Base-by-base conservation (phyloP, 1,284 basidiomycete species). In the Austroboletus rostrupii region DNA sequence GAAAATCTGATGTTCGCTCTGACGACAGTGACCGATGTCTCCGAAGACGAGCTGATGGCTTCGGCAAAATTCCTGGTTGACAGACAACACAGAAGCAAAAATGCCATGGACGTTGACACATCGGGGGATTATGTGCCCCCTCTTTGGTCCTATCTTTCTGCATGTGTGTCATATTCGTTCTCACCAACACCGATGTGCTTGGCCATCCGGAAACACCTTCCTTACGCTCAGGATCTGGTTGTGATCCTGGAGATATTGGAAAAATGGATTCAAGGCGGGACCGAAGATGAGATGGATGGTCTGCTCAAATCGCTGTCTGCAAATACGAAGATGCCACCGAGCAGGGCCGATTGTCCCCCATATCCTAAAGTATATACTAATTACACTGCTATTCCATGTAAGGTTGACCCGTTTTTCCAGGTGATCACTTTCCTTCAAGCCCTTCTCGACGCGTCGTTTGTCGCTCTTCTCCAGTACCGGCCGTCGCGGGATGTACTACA, bases 401-500 rank as follows among this genome's bases (percentile, higher is more conserved):
- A 20, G 5, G 21, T 33, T 65, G 8, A 59, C 28, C 16, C 6
- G 41, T 50, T 26, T 47, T 11, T 48, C 28, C 49, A 87, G 83
- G 66, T 81, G 40, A 66, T 85, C 20, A 56, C 64, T 1, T 85
- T 89, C 69, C 60, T 84, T 9, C 81, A 85, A 64, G 71, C 73
- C 7, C 60, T 87, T 48, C 71, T 90, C 21, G 87, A 90, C 62
- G 75, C 85, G 0, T 81, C 79, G 8, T 86, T 86, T 64, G 71
- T 89, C 39, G 67, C 74, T 1, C 72, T 90, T 26, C 70, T 90
- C 11, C 77, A 83, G 53, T 72, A 85, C 58, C 63, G 73, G 8
- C 78, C 81, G 0, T 73, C 83, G 3, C 79, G 85, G 55, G 56
- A 58, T 23, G 58, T 80, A 37, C 67, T 90, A 13, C 73, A 67